Base-by-base conservation (phyloP, 2,329 filamentous ascomycete species). In the Emmonsiellopsis sp. region DNA sequence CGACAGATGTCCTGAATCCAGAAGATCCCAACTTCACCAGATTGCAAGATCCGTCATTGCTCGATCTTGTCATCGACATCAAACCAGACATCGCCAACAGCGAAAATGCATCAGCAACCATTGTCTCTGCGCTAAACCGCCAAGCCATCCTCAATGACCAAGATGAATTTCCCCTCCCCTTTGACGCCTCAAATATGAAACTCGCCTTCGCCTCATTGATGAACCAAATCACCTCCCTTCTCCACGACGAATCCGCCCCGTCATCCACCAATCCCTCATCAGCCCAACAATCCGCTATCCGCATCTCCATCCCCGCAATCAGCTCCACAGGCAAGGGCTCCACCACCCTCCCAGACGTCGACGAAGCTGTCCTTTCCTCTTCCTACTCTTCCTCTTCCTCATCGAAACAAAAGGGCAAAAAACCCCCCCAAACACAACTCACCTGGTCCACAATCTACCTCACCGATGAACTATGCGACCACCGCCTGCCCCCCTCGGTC, bases 21-120 rank as follows among this genome's bases (percentile, higher is more conserved):
- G 81, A 82, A 20, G 92, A 96, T 68, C 87, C 90, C 11, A 85
- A 91, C 54, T 96, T 96, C 67, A 87, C 84, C 8, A 81, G 88
- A 31, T 77, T 91, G 30, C 82, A 87, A 46, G 88, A 95, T 62
- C 70, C 81, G 3, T 77, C 86, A 53, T 79, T 84, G 57, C 75
- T 95, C 50, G 88, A 95, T 61, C 70, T 95, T 41, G 78, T 91
- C 55, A 68, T 93, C 51, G 84, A 87, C 60, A 63, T 76, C 61
- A 63, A 68, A 53, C 67, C 69, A 63, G 66, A 69, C 7, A 16
- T 38, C n/a, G 9, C 32, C 42, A 16, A 45, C 1, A 26, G 38
- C 20, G 64, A 57, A 63, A 63, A 61, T 62, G 51, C 55, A 55
- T 55, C 61, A 61, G 57, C 63, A 56, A 51, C 59, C 48, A 47